Evolutionary conservation across 2,329 filamentous ascomycete species (phyloP).

Genomic region (Trichoderma breve): DNA sequence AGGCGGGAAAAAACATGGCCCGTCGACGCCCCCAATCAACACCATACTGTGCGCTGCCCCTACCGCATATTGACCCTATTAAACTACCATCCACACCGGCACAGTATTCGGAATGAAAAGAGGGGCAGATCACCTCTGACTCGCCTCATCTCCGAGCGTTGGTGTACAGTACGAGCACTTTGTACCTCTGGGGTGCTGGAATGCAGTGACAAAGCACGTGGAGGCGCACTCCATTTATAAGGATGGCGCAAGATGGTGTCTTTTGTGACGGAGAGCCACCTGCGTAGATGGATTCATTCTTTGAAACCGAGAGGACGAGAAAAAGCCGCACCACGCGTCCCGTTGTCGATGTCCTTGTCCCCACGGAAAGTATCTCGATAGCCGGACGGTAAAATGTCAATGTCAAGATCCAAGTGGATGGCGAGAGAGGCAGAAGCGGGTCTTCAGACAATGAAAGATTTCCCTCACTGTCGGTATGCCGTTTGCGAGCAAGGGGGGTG

Average conservation of each 20-base stretch:
- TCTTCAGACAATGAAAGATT: background rate
- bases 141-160: slow-evolving; percentile 15
- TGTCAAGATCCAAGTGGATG: slow-evolving; percentile 12
- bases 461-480: slow-evolving; percentile 9
- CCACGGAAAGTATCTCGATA: slow-evolving; percentile 16
- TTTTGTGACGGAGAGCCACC: background rate
- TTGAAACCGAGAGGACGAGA: background rate
- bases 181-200: background rate
- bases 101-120: slow-evolving; percentile 17
- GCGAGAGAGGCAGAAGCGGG: slow-evolving; percentile 9
- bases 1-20: background rate
- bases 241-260: background rate
- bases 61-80: slow-evolving; percentile 11
- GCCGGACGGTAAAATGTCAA: slow-evolving; percentile 9
- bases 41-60: slow-evolving; percentile 19
- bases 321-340: background rate
- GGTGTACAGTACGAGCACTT: background rate
- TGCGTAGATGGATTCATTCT: background rate
- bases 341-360: background rate
- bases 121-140: slow-evolving; percentile 14
- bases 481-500: background rate
- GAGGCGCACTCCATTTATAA: slow-evolving; percentile 7
- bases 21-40: slow-evolving; percentile 8
- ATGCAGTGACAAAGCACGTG: slow-evolving; percentile 8
- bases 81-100: background rate